phyloP scores from a whole-genome alignment of 441 rosid species.

The Viola pubescens region DNA sequence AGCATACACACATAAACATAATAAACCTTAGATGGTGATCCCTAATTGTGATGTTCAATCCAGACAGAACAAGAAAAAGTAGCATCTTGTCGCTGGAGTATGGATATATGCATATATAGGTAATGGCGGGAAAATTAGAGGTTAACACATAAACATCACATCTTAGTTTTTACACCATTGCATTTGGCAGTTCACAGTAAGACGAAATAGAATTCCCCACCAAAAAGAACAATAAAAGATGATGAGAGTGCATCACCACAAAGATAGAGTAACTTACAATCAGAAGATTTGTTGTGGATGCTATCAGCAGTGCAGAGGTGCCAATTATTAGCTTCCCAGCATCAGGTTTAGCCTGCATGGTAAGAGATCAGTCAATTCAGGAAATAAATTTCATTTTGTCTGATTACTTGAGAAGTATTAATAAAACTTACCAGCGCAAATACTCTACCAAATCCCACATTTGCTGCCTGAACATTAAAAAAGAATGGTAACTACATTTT shows the following conservation, averaged over 20 bases:
- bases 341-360: conserved; percentile 72
- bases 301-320: conserved; percentile 65
- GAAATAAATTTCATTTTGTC: conserved; percentile 3
- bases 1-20: too few relatives aligned
- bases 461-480: conserved; percentile 55
- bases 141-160: too few relatives aligned
- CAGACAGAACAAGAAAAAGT: too few relatives aligned
- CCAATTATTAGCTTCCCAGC: conserved; percentile 65
- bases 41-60: too few relatives aligned
- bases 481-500: conserved; percentile 10
- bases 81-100: too few relatives aligned
- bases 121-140: too few relatives aligned
- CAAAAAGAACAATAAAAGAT: not conserved
- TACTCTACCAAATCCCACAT: conserved; percentile 67
- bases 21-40: too few relatives aligned
- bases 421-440: conserved; percentile 50
- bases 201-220: too few relatives aligned
- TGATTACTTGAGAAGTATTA: conserved; percentile 2
- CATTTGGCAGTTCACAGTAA: too few relatives aligned
- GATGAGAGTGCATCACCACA: not conserved
- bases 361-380: not conserved
- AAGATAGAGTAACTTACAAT: conserved; percentile 34
- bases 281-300: conserved; percentile 61
- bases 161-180: too few relatives aligned
- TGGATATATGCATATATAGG: too few relatives aligned